phyloP scores from a whole-genome alignment of 257 asterid species.

The Jasminum sambac region DNA sequence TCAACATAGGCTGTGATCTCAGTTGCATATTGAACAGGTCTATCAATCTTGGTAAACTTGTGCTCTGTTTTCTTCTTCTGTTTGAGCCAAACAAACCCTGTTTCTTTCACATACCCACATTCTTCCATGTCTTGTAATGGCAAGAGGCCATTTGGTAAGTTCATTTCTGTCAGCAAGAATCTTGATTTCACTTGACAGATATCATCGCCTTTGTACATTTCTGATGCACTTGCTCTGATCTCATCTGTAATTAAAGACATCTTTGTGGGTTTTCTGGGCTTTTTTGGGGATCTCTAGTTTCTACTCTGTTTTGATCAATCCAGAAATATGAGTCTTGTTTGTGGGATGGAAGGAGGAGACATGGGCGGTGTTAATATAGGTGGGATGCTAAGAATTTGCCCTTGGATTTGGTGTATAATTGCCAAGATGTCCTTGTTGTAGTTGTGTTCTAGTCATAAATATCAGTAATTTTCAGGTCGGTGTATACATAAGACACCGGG shows the following conservation, averaged over 20 bases:
- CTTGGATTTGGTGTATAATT: slow-evolving; percentile 16
- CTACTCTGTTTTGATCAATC: background rate
- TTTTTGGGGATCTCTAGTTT: too few relatives aligned
- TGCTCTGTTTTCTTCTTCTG: slow-evolving; percentile 56
- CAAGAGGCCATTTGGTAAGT: slow-evolving; percentile 60
- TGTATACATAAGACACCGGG: too few relatives aligned
- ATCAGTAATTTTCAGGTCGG: too few relatives aligned
- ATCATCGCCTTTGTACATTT: slow-evolving; percentile 52
- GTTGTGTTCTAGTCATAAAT: background rate
- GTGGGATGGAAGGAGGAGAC: background rate
- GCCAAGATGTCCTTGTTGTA: slow-evolving; percentile 24
- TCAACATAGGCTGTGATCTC: slow-evolving; percentile 64
- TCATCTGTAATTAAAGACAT: slow-evolving; percentile 62
- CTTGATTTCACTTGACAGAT: slow-evolving; percentile 55
- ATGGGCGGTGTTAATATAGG: slow-evolving; percentile 27
- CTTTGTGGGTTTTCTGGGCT: background rate
- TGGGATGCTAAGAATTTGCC: slow-evolving; percentile 14
- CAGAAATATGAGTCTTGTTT: background rate
- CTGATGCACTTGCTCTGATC: slow-evolving; percentile 49
- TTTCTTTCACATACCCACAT: slow-evolving; percentile 52
- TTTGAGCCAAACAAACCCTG: slow-evolving; percentile 67
- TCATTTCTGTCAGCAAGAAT: slow-evolving; percentile 49
- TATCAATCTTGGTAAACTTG: slow-evolving; percentile 54
- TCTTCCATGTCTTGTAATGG: slow-evolving; percentile 58
- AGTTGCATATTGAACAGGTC: slow-evolving; percentile 43